These are phyloP conservation scores for Clitopilus passeckerianus DNA, from an alignment of 768 basidiomycete genomes.

Conservation along the genomic window DNA sequence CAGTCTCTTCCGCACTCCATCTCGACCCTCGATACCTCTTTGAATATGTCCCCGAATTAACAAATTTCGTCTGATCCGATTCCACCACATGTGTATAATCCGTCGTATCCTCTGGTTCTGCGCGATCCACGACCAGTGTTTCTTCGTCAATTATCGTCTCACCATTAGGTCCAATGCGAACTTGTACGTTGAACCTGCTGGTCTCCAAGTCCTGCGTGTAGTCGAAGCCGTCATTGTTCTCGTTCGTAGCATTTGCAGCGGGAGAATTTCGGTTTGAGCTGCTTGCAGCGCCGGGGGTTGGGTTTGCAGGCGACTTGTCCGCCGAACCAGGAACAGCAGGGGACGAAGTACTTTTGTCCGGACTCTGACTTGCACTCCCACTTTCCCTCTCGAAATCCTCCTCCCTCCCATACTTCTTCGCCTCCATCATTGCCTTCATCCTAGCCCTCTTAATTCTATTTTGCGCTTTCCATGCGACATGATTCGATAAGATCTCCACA, in stretches of 20 bases:
- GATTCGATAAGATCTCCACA: slow-evolving; percentile 63
- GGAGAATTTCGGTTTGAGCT: not conserved
- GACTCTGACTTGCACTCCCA: not conserved
- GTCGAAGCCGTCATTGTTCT: slow-evolving; percentile 61
- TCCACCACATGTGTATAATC: slow-evolving; percentile 78
- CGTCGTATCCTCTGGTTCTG: slow-evolving; percentile 60
- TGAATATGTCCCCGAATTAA: slow-evolving; percentile 79
- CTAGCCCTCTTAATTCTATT: slow-evolving; percentile 63
- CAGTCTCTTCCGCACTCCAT: slow-evolving; percentile 90
- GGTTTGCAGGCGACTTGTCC: slow-evolving; percentile 12
- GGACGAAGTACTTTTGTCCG: slow-evolving; percentile 16
- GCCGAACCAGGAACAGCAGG: slow-evolving; percentile 12
- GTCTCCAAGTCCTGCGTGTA: slow-evolving; percentile 61
- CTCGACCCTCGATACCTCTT: slow-evolving; percentile 78
- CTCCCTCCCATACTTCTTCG: slow-evolving; percentile 67
- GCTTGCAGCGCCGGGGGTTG: slow-evolving; percentile 3
- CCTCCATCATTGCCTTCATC: slow-evolving; percentile 61
- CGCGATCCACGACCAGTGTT: slow-evolving; percentile 75
- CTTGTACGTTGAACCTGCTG: slow-evolving; percentile 78
- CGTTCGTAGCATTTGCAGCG: slow-evolving; percentile 20
- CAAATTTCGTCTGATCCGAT: slow-evolving; percentile 79
- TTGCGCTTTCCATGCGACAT: slow-evolving; percentile 65
- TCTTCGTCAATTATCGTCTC: slow-evolving; percentile 86
- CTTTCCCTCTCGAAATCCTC: slow-evolving; percentile 24
- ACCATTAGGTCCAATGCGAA: slow-evolving; percentile 83